A percentile compares a stretch with the other conserved stretches of the same genome.
These are phyloP conservation scores for Tuber umbilicatum DNA, from an alignment of 495 filamentous ascomycete genomes.

Conservation along the genomic window DNA sequence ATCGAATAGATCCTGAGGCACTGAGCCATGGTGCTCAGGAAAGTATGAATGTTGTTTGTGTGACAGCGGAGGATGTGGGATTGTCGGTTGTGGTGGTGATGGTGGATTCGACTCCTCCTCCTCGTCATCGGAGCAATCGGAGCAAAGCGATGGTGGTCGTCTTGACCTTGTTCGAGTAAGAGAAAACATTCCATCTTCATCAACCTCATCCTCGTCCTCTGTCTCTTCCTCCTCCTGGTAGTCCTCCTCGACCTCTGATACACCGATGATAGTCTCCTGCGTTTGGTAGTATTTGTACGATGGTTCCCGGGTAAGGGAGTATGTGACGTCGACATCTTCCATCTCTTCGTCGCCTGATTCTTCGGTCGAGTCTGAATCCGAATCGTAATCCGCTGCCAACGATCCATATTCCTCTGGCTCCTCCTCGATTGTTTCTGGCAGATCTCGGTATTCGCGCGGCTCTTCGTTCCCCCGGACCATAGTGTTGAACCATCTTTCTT, in stretches of 20 bases:
- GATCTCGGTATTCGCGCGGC: conserved; percentile 58
- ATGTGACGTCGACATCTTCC: conserved; percentile 29
- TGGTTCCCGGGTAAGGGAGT: conserved; percentile 18
- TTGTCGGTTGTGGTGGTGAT: conserved; percentile 63
- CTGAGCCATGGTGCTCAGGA: conserved; percentile 20
- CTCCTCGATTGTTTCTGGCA: conserved; percentile 72
- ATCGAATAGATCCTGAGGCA: conserved; percentile 34
- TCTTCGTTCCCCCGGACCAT: conserved; percentile 68
- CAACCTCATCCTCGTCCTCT: conserved; percentile 60
- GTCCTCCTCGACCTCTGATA: conserved; percentile 42
- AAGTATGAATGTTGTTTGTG: conserved; percentile 52
- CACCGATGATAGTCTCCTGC: conserved; percentile 27
- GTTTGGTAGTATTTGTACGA: conserved; percentile 31
- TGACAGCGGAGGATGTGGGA: conserved; percentile 60
- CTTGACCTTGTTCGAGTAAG: conserved; percentile 68
- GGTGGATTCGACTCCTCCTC: conserved; percentile 73
- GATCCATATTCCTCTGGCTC: conserved; percentile 63
- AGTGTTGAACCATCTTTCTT: conserved; percentile 97
- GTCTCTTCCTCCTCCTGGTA: conserved; percentile 63
- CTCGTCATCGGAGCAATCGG: conserved; percentile 60
- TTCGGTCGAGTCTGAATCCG: conserved; percentile 43
- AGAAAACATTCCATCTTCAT: conserved; percentile 58
- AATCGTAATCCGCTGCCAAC: conserved; percentile 51
- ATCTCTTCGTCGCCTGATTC: conserved; percentile 44
- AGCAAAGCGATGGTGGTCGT: conserved; percentile 57